Base-by-base conservation (phyloP, 108 stramenopile genomes). In the Seminavis robusta region DNA sequence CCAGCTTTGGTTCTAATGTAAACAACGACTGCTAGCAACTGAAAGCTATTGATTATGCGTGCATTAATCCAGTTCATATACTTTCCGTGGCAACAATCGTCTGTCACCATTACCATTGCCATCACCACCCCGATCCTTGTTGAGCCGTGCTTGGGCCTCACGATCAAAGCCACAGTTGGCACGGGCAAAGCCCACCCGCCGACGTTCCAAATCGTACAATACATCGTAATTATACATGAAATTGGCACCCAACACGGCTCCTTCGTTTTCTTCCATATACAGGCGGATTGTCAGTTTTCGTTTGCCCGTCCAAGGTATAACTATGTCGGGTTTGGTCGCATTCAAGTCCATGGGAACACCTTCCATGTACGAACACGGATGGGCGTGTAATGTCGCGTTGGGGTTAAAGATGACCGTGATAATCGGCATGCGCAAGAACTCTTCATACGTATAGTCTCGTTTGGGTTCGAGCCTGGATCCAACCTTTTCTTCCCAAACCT, bases 211-310 rank as follows among this genome's bases (percentile, higher is more conserved):
- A 53, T 98, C 94, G 53, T 95, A 98, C 20, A 93, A 63, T 11
- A 95, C 64, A 56, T 98, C 94, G 71, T 97, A 81, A 24, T 81
- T 88, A 50, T 76, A 62, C 95, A 97, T 95, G 32, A 90, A 83
- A 56, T 98, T 98, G 1, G 91, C 78, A 17, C 97, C 97, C 45
- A 98, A 61, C 9, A 98, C 97, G 4, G 86, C 89, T 17, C 97
- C 97, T 33, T 73, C 52, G 20, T 67, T 62, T 53, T 98, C 95
- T 28, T 86, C 87, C 28, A 96, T 45, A 65, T 97, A 97, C 9
- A 98, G 52, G 25, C 95, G 75, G 55, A 83, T 84, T 5, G 67
- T 72, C 43, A 87, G 82, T 24, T 21, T 64, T 60, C 42, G 65
- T 47, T 49, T 59, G 61, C 40, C 67, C 65, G 32, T 65, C 65